Percentiles rank a stretch among this genome's conserved stretches.
Conservation (phyloP, 1,284 basidiomycete species). For the Tetrapyrgos nigripes region DNA sequence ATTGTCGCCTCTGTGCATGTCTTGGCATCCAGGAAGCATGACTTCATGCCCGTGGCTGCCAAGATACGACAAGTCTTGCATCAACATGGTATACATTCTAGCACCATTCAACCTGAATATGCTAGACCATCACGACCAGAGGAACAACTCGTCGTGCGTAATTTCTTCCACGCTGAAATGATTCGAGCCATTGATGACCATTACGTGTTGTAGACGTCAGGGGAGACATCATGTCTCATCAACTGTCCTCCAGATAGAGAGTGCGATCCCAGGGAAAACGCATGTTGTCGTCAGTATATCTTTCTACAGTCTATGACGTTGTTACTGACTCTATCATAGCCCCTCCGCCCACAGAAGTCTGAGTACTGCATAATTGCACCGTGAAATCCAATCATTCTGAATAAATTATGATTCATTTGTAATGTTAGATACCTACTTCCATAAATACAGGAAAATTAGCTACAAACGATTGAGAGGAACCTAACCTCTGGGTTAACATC, state of each 20-base stretch:
- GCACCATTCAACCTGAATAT: conserved; percentile 90
- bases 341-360: conserved; percentile 54
- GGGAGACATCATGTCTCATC: conserved; percentile 56
- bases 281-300: conserved; percentile 78
- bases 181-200: background rate
- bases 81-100: conserved; percentile 92
- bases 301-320: conserved; percentile 3
- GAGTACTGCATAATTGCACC: too few species aligned
- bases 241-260: conserved; percentile 66
- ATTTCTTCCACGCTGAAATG: conserved; percentile 3
- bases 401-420: conserved; percentile 18
- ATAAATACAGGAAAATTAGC: conserved; percentile 78
- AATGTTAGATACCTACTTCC: conserved; percentile 38
- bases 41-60: conserved; percentile 92
- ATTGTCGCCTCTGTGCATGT: conserved; percentile 94
- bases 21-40: conserved; percentile 77
- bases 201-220: conserved; percentile 36
- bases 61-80: conserved; percentile 88
- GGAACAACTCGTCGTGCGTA: conserved; percentile 53
- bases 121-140: conserved; percentile 47
- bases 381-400: too few species aligned
- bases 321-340: conserved; percentile 41
- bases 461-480: conserved; percentile 67
- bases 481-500: conserved; percentile 61
- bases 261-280: conserved; percentile 73